Base-by-base conservation (phyloP, 495 filamentous ascomycete species). In the Aspergillus heteromorphus region DNA sequence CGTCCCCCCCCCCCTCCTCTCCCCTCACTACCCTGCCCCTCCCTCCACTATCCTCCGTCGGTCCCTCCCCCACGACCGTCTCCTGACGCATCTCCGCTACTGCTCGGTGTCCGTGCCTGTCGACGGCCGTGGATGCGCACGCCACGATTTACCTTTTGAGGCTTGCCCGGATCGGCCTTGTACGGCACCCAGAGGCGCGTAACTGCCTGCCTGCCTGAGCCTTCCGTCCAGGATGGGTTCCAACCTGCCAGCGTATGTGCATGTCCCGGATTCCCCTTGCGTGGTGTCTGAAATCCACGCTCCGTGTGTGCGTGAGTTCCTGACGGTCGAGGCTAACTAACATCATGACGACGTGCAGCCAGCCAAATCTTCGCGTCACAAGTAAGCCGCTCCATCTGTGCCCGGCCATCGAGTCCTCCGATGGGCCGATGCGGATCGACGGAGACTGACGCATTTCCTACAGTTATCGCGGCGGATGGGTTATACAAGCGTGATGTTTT, bases 401-500 rank as follows among this genome's bases (percentile, higher is more conserved):
- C 47, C 48, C 34, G 10, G 34, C 13, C 5, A 13, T n/a, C 34
- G 34, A 38, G 34, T 4, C 11, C 13, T 38, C 11, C 3, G 34
- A 38, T 19, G 34, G 25, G 7, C 34, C 34, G 18, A n/a, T 20
- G 21, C 31, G 40, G 27, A 23, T 49, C 30, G 34, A 52, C 30
- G 18, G 51, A 54, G 38, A 56, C 60, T 62, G 34, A 62, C 54
- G 30, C 13, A 47, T 25, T 62, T 45, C 16, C 11, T 43, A 60
- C 58, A 95, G 93, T 99, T 72, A 96, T 99, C 78, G 93, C 93
- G 60, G 93, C 93, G 56, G 93, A 99, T 79, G 91, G 95, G 43
- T 80, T 99, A 57, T 96, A 97, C 80, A 97, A 97, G 75, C 85
- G 93, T 61, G 93, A 99, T 91, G 91, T 99, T 56, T 96, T 99